A percentile compares a stretch with the other conserved stretches of the same genome.
Evolutionary conservation across 345 rosid genomes (phyloP).

Genomic region (Hibiscus trionum): DNA sequence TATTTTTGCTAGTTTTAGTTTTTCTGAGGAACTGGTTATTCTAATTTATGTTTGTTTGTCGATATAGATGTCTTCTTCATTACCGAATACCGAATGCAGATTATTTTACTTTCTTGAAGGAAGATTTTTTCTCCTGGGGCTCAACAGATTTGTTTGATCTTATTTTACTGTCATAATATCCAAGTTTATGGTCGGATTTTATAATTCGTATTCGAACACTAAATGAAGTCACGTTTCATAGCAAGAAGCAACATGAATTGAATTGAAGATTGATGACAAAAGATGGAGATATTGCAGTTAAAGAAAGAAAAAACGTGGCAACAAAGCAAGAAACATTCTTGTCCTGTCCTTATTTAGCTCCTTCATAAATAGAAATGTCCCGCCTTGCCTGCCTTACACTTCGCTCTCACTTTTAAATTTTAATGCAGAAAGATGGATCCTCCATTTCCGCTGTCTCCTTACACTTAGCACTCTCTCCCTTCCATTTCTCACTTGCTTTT

Average conservation of each 20-base stretch:
- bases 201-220: too few species aligned
- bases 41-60: conserved; percentile 10
- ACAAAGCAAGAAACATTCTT: neutral
- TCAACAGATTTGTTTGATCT: conserved; percentile 60
- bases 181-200: too few species aligned
- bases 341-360: conserved; percentile 24
- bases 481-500: conserved; percentile 9
- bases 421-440: neutral
- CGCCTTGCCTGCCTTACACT: conserved; percentile 27
- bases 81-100: conserved; percentile 34
- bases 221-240: too few species aligned
- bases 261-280: too few species aligned
- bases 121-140: conserved; percentile 75
- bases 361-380: conserved; percentile 19
- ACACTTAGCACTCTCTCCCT: conserved; percentile 7
- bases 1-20: neutral
- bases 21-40: neutral
- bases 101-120: conserved; percentile 40
- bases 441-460: conserved; percentile 12
- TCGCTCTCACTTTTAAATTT: conserved; percentile 20
- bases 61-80: conserved; percentile 48
- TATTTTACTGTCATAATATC: too few species aligned
- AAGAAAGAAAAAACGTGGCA: too few species aligned
- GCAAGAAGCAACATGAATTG: too few species aligned
- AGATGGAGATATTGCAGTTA: neutral